Evolutionary conservation across 1,284 basidiomycete genomes (phyloP).

Genomic region (Phenoliferia sp.): DNA sequence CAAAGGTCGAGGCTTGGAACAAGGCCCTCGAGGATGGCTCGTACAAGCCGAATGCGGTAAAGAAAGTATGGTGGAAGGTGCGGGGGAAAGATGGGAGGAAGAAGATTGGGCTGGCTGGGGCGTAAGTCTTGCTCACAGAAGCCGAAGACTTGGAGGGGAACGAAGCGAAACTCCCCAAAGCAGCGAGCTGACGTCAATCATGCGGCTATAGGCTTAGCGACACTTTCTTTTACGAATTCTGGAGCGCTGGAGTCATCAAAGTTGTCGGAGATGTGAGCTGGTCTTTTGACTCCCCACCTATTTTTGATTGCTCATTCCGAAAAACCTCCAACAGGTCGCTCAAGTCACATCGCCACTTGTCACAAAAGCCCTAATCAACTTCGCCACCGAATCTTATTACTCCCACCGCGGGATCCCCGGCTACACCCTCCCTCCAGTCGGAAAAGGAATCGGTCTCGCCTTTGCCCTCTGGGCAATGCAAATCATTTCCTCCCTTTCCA

Average conservation of each 20-base stretch:
- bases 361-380: constrained; percentile 74
- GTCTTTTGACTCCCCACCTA: constrained; percentile 72
- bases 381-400: constrained; percentile 61
- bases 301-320: constrained; percentile 81
- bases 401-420: constrained; percentile 51
- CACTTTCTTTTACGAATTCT: constrained; percentile 74
- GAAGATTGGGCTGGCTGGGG: constrained; percentile 26
- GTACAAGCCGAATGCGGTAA: constrained; percentile 32
- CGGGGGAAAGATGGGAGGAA: constrained; percentile 19
- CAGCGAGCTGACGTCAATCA: too few relatives aligned
- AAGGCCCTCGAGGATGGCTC: constrained; percentile 31
- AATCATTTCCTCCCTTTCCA: constrained; percentile 60
- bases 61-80: constrained; percentile 26
- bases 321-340: constrained; percentile 55
- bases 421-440: constrained; percentile 55
- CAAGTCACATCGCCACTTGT: constrained; percentile 67
- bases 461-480: constrained; percentile 62
- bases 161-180: too few relatives aligned
- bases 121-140: constrained; percentile 30
- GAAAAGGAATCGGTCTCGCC: constrained; percentile 64
- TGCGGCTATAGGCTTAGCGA: constrained; percentile 59
- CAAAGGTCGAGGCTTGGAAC: constrained; percentile 41
- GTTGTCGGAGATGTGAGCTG: too few relatives aligned
- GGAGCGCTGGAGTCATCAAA: constrained; percentile 72
- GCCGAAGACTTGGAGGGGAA: not conserved